Conservation (phyloP, 129 eudicot genomes). For the Chrysanthemum makinoi region DNA sequence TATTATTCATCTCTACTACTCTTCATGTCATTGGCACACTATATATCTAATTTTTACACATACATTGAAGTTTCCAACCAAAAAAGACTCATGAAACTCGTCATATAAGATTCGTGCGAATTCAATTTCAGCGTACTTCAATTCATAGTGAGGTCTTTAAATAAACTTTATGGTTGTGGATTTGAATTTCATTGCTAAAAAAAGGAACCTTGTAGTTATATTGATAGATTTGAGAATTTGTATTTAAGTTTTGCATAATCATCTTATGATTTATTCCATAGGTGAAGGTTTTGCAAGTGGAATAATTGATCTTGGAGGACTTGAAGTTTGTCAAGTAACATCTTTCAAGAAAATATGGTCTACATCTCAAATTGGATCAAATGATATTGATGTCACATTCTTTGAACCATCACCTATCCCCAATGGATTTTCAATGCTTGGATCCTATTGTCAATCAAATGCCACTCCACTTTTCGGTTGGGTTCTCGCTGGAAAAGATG, state of each 20-base stretch:
- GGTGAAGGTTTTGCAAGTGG: conserved; percentile 55
- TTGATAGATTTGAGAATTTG: neutral
- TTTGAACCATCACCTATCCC: conserved; percentile 49
- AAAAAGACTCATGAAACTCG: neutral
- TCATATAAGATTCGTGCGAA: too few species aligned
- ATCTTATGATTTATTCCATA: neutral
- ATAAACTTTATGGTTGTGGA: too few species aligned
- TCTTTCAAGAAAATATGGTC: conserved; percentile 49
- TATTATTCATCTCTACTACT: neutral
- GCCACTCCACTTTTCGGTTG: conserved; percentile 43
- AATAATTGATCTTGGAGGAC: conserved; percentile 52
- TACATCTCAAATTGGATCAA: conserved; percentile 32
- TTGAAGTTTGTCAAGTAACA: conserved; percentile 43
- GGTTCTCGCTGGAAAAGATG: conserved; percentile 55
- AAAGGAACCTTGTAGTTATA: neutral
- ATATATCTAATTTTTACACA: too few species aligned
- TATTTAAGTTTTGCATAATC: neutral
- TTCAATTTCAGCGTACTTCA: too few species aligned
- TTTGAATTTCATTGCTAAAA: too few species aligned
- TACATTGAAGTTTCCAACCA: neutral
- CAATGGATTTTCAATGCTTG: conserved; percentile 47
- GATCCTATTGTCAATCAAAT: conserved; percentile 45
- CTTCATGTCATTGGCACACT: too few species aligned
- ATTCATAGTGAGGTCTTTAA: too few species aligned
- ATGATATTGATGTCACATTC: conserved; percentile 33